These are phyloP conservation scores for Calonectria crousiana DNA, from an alignment of 2,329 filamentous ascomycete genomes.

Conservation along the genomic window DNA sequence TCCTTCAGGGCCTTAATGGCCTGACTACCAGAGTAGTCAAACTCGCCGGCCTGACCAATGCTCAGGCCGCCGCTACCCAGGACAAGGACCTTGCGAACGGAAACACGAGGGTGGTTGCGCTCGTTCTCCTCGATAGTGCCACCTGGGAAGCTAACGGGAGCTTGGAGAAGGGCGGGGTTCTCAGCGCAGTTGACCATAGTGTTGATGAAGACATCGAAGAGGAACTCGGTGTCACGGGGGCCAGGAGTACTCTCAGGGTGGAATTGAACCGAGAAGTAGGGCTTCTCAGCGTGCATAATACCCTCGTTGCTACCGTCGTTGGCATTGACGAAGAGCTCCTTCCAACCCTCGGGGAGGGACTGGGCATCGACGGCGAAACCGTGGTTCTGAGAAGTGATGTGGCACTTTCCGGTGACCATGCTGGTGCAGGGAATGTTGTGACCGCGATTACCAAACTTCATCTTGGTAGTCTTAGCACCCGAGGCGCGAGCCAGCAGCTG, in stretches of 20 bases:
- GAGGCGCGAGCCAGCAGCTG: constrained; percentile 92
- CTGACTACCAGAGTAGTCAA: constrained; percentile 98
- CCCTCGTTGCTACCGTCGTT: constrained; percentile 99
- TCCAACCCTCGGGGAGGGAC: constrained; percentile 83
- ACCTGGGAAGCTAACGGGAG: constrained; percentile 88
- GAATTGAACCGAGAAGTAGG: constrained; percentile 99
- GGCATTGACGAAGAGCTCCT: constrained; percentile 96
- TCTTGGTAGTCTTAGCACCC: constrained; percentile 92
- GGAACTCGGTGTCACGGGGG: constrained; percentile 93
- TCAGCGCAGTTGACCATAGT: constrained; percentile 80
- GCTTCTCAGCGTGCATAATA: constrained; percentile 86
- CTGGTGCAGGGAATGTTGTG: constrained; percentile 99
- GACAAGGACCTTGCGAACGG: constrained; percentile 94
- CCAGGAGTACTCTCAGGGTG: constrained; percentile 97
- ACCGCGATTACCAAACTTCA: constrained; percentile 99
- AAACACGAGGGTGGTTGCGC: constrained; percentile 79
- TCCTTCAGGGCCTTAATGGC: constrained; percentile 98
- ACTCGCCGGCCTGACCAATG: constrained; percentile 98
- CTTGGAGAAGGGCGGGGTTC: constrained; percentile 74
- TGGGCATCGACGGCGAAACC: constrained; percentile 91
- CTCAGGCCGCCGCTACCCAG: constrained; percentile 94
- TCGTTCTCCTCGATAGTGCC: constrained; percentile 85
- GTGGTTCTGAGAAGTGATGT: constrained; percentile 99
- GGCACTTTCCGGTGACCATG: constrained; percentile 94
- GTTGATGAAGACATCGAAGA: constrained; percentile 96